Evolutionary conservation across 1,284 basidiomycete genomes (phyloP), one percentile per base, ranked within the genome.

Genomic region (Ustilago hordei): DNA sequence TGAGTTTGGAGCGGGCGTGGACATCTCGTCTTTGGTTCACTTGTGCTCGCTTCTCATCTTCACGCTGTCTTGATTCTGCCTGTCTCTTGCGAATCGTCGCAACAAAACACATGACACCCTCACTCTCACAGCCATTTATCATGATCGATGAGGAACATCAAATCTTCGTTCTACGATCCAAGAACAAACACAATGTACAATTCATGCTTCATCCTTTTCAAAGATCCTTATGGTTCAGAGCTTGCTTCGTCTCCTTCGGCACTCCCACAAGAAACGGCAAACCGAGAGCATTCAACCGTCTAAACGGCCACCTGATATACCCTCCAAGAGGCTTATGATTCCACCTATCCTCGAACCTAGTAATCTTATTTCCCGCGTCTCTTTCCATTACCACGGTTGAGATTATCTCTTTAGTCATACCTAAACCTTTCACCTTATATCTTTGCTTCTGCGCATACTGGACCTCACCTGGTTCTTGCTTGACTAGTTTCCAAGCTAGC

Each of bases 381-480:
- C 92, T 84, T 60, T 92, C 90, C 32, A 92, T 89, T 8, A 89
- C 84, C 32, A 92, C 87, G 36, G 92, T 89, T 0, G 91, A 92
- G 17, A 86, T 77, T 87, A 90, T 91, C 79, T 89, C 90, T 57
- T 86, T 87, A 4, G 89, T 88, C 15, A 90, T 80, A 8, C 90
- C 85, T 28, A 89, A 88, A 15, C 65, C 67, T 43, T 82, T 77
- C 38, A 89, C 76, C 6, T 89, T 90, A 83, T 92, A 78, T 13
- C 89, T 88, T 75, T 91, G 91, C 17, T 87, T 89, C 83, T 92
- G 91, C 35, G 88, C 87, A 78, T 89, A 91, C 11, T 91, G 88
- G 9, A 92, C 84, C 28, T 89, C 88, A 78, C 90, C 90, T 1
- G 91, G 91, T 4, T 86, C 77, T 45, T 82, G 64, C 17, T 64